Conservation (phyloP, 352 stramenopile species). For the Globisporangium lucens region DNA sequence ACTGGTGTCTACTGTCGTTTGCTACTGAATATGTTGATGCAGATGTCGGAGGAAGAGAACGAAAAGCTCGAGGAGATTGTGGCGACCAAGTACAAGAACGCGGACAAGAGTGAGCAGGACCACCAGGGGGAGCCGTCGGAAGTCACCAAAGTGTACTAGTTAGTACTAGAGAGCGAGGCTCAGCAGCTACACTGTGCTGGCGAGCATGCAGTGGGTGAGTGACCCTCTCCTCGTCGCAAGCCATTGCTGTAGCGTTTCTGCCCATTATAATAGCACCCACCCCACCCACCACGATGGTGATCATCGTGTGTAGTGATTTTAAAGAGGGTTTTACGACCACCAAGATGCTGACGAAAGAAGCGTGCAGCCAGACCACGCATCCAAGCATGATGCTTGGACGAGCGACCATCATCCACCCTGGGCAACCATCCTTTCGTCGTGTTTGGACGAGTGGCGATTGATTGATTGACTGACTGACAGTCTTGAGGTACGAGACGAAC, state of each 20-base stretch:
- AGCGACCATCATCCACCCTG: background rate
- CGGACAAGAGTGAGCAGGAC: slow-evolving; percentile 24
- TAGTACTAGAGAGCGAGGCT: background rate
- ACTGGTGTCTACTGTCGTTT: background rate
- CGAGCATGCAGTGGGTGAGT: no score
- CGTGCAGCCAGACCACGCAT: background rate
- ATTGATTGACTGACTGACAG: background rate
- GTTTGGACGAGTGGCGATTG: background rate
- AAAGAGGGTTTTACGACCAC: background rate
- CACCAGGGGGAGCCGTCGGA: slow-evolving; percentile 38
- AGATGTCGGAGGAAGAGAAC: slow-evolving; percentile 82
- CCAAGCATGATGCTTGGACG: background rate
- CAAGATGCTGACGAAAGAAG: background rate
- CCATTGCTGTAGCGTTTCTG: background rate
- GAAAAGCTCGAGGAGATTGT: slow-evolving; percentile 70
- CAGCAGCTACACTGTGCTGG: no score
- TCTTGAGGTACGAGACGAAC: background rate
- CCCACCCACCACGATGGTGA: no score
- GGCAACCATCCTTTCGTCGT: background rate
- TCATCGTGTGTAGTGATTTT: no score
- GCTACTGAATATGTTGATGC: slow-evolving; percentile 3
- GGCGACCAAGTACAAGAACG: slow-evolving; percentile 45
- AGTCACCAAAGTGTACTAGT: slow-evolving; percentile 82
- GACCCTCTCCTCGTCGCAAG: background rate
- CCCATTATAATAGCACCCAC: background rate